Base-by-base conservation (phyloP, 192 early-diverging fungal species). In the Geosiphon pyriformis region DNA sequence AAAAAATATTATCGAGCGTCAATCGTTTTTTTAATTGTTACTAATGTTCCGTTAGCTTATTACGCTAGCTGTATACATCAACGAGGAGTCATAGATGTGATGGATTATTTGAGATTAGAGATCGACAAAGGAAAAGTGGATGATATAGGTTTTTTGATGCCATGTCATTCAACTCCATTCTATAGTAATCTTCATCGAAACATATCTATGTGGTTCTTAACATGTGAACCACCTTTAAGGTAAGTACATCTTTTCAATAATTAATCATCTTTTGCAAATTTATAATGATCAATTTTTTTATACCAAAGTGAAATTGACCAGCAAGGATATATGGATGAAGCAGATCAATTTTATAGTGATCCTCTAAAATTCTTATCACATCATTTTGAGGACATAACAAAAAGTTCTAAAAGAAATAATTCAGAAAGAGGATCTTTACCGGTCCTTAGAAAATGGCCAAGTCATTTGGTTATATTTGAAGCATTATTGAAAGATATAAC, bases 81-180 rank as follows among this genome's bases (percentile, higher is more conserved):
- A 74, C 83, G 94, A 18, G 96, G 96, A 8, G 94, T 96, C 0
- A 66, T 97, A 2, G 93, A 96, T 69, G 94, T 89, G 7, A 86
- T 93, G 80, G 34, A 65, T 1, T 93, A 86, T 74, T 60, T 98
- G 42, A 78, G 90, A 54, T 55, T 72, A 1, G 74, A 87, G 33
- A 70, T 69, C 11, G 26, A 56, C 37, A 65, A 55, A 46, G 52
- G 46, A 27, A 47, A 61, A 25, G 57, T 72, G 20, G 23, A 67
- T 26, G 75, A 78, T 20, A 76, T 94, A 11, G 80, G 88, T 1
- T 90, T 95, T 63, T 69, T 97, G 34, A 98, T 95, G 93, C 96
- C 96, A 6, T 98, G 96, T 61, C 95, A 98, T 70, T 98, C 95
- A 3, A 95, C 96, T 2, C 96, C 95, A n/a, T 95, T 83, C 73